Base-by-base conservation (phyloP, 306 rosid genomes). In the Dryas octopetala region DNA sequence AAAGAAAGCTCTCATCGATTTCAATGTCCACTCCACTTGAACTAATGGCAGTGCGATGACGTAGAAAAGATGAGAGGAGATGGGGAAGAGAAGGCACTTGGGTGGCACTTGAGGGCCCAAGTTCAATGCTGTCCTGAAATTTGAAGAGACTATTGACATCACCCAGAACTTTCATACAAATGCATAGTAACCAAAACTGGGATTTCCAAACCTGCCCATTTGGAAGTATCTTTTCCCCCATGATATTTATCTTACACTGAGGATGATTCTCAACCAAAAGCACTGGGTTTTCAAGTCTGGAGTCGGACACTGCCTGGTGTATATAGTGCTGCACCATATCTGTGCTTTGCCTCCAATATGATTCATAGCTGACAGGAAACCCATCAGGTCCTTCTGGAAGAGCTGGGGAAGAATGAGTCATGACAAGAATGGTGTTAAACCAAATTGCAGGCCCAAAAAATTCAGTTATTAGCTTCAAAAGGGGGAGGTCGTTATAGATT, bases 181-280 rank as follows among this genome's bases (percentile, higher is more conserved):
- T 74, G 81, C 98, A 92, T 66, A 85, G 84, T 77, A 92, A 80
- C 87, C 90, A 78, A 74, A 92, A 86, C 64, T 90, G 93, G 72
- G 92, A 90, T 81, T 83, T 96, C 99, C 99, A 96, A 80, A 89
- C 97, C 85, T 83, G 91, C 71, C 99, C 99, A 81, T 96, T 90
- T 7, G 99, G 99, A 83, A 96, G 98, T 74, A 96, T 73, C 86
- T 80, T 92, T 85, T 96, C 97, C 79, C 99, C 99, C 80, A 19
- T 63, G 59, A 55, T 52, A 79, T 92, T 89, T 86, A 61, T 89
- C 59, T 76, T 90, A 82, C 97, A 96, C 40, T 84, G 86, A 82
- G 87, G 88, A 87, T 96, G 99, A 82, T 92, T 96, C 88, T 96
- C 99, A 76, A 96, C 99, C 79, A 96, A 84, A 70, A 96, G 88